phyloP scores from a whole-genome alignment of 2,329 filamentous ascomycete species.

The Akanthomyces muscarius region DNA sequence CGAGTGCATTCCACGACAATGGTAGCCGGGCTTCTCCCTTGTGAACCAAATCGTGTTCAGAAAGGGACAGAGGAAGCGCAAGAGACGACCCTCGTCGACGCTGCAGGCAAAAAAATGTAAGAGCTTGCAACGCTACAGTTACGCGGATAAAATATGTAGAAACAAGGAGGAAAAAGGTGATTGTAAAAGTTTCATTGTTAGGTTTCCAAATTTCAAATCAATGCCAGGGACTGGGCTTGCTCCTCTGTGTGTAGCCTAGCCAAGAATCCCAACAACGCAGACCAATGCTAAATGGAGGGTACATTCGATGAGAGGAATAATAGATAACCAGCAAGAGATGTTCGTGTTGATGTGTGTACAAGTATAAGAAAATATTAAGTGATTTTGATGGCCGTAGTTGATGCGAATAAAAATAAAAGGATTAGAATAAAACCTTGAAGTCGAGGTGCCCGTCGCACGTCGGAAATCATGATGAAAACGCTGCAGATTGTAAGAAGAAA shows the following conservation, averaged over 20 bases:
- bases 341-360: not conserved
- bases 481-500: not conserved
- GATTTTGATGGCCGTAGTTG: not conserved
- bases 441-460: not conserved
- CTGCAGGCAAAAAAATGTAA: too few relatives aligned
- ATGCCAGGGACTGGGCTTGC: conserved; percentile 3
- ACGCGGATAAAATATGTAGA: too few relatives aligned
- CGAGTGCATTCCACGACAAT: too few relatives aligned
- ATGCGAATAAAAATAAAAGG: not conserved
- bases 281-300: not conserved
- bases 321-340: not conserved
- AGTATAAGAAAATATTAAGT: conserved; percentile 6
- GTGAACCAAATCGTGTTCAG: too few relatives aligned
- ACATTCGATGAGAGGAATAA: not conserved
- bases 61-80: too few relatives aligned
- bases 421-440: not conserved
- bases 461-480: not conserved
- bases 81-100: too few relatives aligned
- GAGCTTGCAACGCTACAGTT: too few relatives aligned
- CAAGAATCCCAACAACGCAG: not conserved
- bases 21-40: too few relatives aligned
- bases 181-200: too few relatives aligned
- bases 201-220: not conserved
- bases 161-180: too few relatives aligned
- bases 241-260: not conserved